Percentiles rank a stretch among this genome's conserved stretches.
These are phyloP conservation scores for Pisolithus marmoratus DNA, from an alignment of 768 basidiomycete genomes.

Conservation along the genomic window DNA sequence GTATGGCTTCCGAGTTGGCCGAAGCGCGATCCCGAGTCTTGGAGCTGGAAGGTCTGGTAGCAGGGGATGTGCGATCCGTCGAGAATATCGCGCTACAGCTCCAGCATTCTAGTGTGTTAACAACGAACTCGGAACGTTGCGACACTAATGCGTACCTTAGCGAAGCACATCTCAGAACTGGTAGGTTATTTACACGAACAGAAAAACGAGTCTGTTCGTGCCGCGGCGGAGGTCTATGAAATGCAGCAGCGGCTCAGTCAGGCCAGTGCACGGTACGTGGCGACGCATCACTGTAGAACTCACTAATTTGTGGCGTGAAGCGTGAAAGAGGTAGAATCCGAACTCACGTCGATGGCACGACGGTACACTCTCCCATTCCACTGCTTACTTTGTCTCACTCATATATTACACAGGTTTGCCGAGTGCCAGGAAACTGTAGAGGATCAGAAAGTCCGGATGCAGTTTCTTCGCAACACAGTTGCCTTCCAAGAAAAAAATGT, in stretches of 20 bases:
- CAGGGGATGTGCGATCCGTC: slow-evolving; percentile 17
- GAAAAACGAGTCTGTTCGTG: slow-evolving; percentile 22
- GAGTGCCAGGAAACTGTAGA: slow-evolving; percentile 16
- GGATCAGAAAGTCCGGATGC: slow-evolving; percentile 23
- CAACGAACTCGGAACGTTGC: not conserved
- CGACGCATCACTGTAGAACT: not conserved
- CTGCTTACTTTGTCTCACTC: slow-evolving; percentile 3
- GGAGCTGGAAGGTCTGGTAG: slow-evolving; percentile 30
- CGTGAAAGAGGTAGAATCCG: slow-evolving; percentile 21
- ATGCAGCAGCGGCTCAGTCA: slow-evolving; percentile 23
- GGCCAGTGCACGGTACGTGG: slow-evolving; percentile 15
- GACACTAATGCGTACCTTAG: slow-evolving; percentile 15
- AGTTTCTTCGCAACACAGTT: slow-evolving; percentile 24
- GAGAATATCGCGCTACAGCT: slow-evolving; percentile 17
- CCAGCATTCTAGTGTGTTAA: slow-evolving; percentile 20
- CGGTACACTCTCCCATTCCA: slow-evolving; percentile 24
- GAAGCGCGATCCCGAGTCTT: slow-evolving; percentile 34
- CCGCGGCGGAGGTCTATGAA: slow-evolving; percentile 16
- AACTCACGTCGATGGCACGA: slow-evolving; percentile 24
- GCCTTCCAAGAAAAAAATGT: slow-evolving; percentile 26
- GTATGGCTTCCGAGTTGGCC: slow-evolving; percentile 36
- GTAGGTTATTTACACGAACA: slow-evolving; percentile 22
- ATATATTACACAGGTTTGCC: slow-evolving; percentile 18
- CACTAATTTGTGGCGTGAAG: slow-evolving; percentile 14
- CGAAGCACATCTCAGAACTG: slow-evolving; percentile 16